A percentile compares a stretch with the other conserved stretches of the same genome.
phyloP scores from a whole-genome alignment of 495 filamentous ascomycete genomes.

The Penicillium fimorum region DNA sequence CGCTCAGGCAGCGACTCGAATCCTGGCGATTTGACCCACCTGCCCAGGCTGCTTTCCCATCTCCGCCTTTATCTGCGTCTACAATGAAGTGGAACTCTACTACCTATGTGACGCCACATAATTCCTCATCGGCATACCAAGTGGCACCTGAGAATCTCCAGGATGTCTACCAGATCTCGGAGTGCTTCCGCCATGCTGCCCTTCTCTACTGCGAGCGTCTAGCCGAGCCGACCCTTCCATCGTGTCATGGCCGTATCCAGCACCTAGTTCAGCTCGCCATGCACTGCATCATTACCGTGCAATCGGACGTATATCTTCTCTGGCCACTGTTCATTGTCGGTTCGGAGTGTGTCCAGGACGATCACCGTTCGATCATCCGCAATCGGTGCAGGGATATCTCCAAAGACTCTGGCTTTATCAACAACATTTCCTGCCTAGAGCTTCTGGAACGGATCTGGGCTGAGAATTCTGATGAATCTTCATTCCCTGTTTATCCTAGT shows the following conservation, averaged over 20 bases:
- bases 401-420: conserved; percentile 84
- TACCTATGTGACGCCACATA: conserved; percentile 33
- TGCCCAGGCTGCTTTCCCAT: conserved; percentile 23
- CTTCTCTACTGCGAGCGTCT: conserved; percentile 90
- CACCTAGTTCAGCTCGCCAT: conserved; percentile 76
- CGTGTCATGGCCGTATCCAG: conserved; percentile 76
- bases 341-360: conserved; percentile 82
- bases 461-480: conserved; percentile 40
- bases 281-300: conserved; percentile 75
- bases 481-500: conserved; percentile 20
- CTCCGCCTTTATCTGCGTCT: conserved; percentile 22
- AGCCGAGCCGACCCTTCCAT: conserved; percentile 71
- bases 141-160: conserved; percentile 40
- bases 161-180: conserved; percentile 68
- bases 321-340: conserved; percentile 94
- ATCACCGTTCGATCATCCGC: conserved; percentile 74
- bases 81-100: conserved; percentile 39
- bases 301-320: conserved; percentile 83
- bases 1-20: conserved; percentile 72
- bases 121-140: conserved; percentile 27
- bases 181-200: conserved; percentile 85
- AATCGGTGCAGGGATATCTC: conserved; percentile 82
- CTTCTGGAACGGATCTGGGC: conserved; percentile 84
- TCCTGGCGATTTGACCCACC: conserved; percentile 71
- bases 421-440: conserved; percentile 83